A percentile compares a stretch with the other conserved stretches of the same genome.
Evolutionary conservation across 1,284 basidiomycete genomes (phyloP).

Genomic region (Xanthoconium separans): DNA sequence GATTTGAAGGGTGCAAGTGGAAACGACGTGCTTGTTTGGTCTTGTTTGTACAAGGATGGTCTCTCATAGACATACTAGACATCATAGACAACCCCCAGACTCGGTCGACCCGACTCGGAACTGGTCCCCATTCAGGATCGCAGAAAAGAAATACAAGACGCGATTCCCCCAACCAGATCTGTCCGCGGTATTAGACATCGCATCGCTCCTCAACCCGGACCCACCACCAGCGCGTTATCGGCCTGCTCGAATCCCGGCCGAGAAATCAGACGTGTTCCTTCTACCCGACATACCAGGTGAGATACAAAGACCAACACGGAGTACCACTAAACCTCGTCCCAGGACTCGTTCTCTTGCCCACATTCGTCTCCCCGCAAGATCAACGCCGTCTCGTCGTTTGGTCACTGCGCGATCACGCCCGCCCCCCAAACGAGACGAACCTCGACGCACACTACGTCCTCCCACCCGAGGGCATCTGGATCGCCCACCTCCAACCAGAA

Average conservation of each 20-base stretch:
- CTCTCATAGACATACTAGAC: no score
- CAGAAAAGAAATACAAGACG: slow-evolving; percentile 76
- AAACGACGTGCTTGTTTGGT: slow-evolving; percentile 19
- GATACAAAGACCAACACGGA: slow-evolving; percentile 37
- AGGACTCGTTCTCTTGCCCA: slow-evolving; percentile 84
- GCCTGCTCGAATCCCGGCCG: slow-evolving; percentile 14
- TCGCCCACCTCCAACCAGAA: slow-evolving; percentile 45
- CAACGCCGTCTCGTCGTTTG: slow-evolving; percentile 70
- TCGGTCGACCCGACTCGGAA: no score
- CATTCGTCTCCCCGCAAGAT: slow-evolving; percentile 56
- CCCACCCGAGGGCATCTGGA: slow-evolving; percentile 74
- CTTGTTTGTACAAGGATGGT: slow-evolving; percentile 28
- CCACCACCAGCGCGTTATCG: slow-evolving; percentile 33
- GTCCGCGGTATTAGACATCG: slow-evolving; percentile 63
- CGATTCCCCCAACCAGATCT: slow-evolving; percentile 75
- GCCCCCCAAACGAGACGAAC: slow-evolving; percentile 81
- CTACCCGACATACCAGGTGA: slow-evolving; percentile 53
- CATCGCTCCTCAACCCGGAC: slow-evolving; percentile 18
- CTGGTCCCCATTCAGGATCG: slow-evolving; percentile 71
- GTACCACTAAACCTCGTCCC: background rate
- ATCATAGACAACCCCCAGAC: no score
- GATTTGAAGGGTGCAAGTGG: no score
- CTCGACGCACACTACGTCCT: slow-evolving; percentile 82
- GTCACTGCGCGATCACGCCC: slow-evolving; percentile 73
- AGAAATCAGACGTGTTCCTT: slow-evolving; percentile 30